Base-by-base conservation (phyloP, 1,284 basidiomycete genomes). In the Naganishia cerealis region DNA sequence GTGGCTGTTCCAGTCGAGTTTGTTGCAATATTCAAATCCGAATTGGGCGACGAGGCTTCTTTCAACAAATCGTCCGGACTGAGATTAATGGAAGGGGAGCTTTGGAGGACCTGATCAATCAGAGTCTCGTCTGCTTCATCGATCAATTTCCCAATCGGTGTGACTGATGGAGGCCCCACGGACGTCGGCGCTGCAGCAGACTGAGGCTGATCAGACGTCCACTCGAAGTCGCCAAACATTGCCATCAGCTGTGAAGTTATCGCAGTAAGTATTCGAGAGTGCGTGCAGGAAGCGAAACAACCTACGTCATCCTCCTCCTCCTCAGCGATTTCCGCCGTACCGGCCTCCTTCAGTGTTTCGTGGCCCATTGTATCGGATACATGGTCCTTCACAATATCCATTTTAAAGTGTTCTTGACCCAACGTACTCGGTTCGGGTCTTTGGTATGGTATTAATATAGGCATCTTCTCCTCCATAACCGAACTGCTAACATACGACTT, bases 401-500 rank as follows among this genome's bases (percentile, higher is more conserved):
- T 63, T 15, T 62, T 62, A 8, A 40, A 50, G 38, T 40, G 36
- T 39, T 63, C 50, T 24, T 50, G 46, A 13, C 2, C 8, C 21
- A 50, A 50, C 7, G 46, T 24, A 24, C n/a, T 50, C 15, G 42
- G 26, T 16, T 26, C 57, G 29, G 38, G 57, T 15, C 61, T 21
- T 24, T 39, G 36, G 29, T 63, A 40, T 15, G 61, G 61, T 21
- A 63, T 63, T 50, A 63, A 54, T 10, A 63, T 9, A 16, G 61
- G 50, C 61, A 63, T 63, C 61, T 63, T 63, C 39, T 63, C 61
- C 61, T 63, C 61, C 50, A 63, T 63, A 2, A 63, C 61, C 16
- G 61, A 63, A 53, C 61, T 63, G 53, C 61, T 63, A 26, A 63
- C 61, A 42, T 63, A 63, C 48, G 61, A 63, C 61, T 52, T 36